Base-by-base conservation (phyloP, 306 rosid species). In the Sphenostylis stenocarpa region DNA sequence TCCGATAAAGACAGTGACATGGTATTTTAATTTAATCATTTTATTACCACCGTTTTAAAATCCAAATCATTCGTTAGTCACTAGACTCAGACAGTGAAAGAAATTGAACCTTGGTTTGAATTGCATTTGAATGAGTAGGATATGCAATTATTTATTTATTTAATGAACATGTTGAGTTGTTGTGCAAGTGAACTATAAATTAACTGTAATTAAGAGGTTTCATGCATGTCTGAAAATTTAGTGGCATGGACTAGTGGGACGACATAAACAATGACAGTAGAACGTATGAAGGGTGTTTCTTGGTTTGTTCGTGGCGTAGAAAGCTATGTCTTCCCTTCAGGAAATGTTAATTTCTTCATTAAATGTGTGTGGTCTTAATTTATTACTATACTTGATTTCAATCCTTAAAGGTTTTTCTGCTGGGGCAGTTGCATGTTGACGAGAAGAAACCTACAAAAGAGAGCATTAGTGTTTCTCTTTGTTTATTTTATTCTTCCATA, bases 251-350 rank as follows among this genome's bases (percentile, higher is more conserved):
- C 61, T 44, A 68, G 67, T 53, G 20, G 76, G 87, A 67, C 88
- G 91, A 75, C 77, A 72, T 7, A 73, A 90, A 82, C 94, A 82
- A 87, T 79, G 93, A 61, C 21, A 66, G 6, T 68, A 31, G 28
- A 73, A 76, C 31, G 45, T 57, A 67, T 34, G 65, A 12, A 24
- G 15, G 47, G 45, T 52, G 11, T 41, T 72, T 82, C 82, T 90
- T 73, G 88, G 84, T 84, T 63, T 69, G 80, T 65, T 84, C 86
- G 88, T 43, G 89, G 90, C 77, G 88, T 80, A 79, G 83, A 86
- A 78, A 75, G 78, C 90, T 56, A 88, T 82, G 88, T 70, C 15
- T 69, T 38, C 3, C 3, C 43, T 8, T 8, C 43, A 8, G 43
- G 13, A 38, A 9, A 8, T 38, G 13, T 38, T 38, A 38, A 38